Conservation (phyloP, 1,284 basidiomycete genomes). For the Abortiporus biennis region DNA sequence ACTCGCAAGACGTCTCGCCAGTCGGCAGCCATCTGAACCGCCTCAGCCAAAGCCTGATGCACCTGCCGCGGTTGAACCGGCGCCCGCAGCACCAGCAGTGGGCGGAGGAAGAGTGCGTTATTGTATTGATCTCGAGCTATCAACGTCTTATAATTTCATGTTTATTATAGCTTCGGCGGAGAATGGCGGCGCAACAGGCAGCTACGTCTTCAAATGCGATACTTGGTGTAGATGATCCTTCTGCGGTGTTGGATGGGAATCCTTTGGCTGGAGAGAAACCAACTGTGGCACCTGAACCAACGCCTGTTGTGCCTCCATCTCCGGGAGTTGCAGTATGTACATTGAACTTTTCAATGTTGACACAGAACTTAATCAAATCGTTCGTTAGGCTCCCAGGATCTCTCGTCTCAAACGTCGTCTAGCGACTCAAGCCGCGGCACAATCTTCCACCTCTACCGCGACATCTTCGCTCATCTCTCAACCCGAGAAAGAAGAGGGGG, state of each 20-base stretch:
- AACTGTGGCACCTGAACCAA: neutral
- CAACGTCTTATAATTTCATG: too few species aligned
- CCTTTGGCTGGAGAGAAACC: neutral
- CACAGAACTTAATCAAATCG: too few species aligned
- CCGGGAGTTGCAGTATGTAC: neutral
- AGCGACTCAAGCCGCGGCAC: neutral
- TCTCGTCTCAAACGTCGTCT: neutral
- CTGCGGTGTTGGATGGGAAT: slow-evolving; percentile 2
- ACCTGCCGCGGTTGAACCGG: neutral
- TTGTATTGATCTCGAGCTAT: too few species aligned
- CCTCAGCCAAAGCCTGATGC: neutral
- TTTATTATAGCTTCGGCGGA: too few species aligned
- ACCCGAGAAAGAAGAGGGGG: slow-evolving; percentile 26
- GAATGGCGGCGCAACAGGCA: too few species aligned
- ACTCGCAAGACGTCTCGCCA: neutral
- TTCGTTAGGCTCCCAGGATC: neutral
- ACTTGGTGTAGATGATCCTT: slow-evolving; percentile 4
- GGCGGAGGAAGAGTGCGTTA: too few species aligned
- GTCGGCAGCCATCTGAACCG: neutral
- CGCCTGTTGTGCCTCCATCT: neutral
- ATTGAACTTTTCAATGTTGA: too few species aligned
- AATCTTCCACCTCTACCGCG: neutral
- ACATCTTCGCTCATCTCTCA: too few species aligned
- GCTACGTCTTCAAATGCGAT: too few species aligned
- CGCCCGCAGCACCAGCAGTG: neutral